These are phyloP conservation scores for Somion occarium DNA, from an alignment of 1,284 basidiomycete genomes.

Conservation along the genomic window DNA sequence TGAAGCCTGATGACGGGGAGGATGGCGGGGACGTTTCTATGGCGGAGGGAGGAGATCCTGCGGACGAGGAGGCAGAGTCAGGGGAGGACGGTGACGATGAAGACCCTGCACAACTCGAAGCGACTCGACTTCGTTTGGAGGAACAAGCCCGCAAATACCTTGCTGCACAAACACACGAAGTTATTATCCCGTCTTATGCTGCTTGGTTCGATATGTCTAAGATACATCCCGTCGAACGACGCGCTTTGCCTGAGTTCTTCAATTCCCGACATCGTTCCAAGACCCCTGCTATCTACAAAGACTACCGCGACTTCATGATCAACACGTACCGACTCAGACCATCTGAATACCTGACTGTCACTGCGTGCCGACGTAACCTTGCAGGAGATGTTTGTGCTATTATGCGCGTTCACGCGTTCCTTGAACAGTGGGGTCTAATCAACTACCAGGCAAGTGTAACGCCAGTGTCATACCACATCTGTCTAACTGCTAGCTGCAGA, in stretches of 20 bases:
- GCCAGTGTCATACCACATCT: not conserved
- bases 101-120: slow-evolving; percentile 76
- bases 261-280: slow-evolving; percentile 93
- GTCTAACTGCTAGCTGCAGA: slow-evolving; percentile 46
- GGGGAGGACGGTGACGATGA: slow-evolving; percentile 74
- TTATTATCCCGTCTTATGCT: slow-evolving; percentile 96
- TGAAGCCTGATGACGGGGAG: slow-evolving; percentile 60
- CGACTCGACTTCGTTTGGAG: slow-evolving; percentile 72
- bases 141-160: slow-evolving; percentile 92
- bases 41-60: slow-evolving; percentile 65
- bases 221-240: slow-evolving; percentile 89
- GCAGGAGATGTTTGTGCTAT: slow-evolving; percentile 98
- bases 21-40: slow-evolving; percentile 70
- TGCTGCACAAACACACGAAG: slow-evolving; percentile 94
- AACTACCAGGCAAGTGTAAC: slow-evolving; percentile 85
- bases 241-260: slow-evolving; percentile 97
- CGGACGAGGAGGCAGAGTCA: slow-evolving; percentile 64
- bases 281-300: slow-evolving; percentile 97
- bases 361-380: slow-evolving; percentile 92
- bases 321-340: slow-evolving; percentile 97
- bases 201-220: slow-evolving; percentile 98
- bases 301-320: slow-evolving; percentile 99
- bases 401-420: slow-evolving; percentile 97
- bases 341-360: slow-evolving; percentile 95
- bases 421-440: slow-evolving; percentile 98